Evolutionary conservation across 2,329 filamentous ascomycete genomes (phyloP).

Genomic region (Ceratocystis variospora): DNA sequence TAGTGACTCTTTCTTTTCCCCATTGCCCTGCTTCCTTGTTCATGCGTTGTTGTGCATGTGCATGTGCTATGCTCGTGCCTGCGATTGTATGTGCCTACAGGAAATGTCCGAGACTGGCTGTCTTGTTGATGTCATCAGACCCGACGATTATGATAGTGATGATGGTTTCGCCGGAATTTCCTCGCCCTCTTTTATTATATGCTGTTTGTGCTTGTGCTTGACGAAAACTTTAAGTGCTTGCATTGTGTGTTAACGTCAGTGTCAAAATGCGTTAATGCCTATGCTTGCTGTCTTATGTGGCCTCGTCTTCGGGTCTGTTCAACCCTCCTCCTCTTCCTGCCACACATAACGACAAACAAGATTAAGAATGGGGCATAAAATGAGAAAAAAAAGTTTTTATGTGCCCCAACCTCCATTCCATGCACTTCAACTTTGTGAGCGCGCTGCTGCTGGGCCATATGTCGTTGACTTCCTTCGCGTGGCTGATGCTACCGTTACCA

Average conservation of each 20-base stretch:
- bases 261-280: background rate
- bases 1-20: background rate
- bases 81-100: too few species aligned
- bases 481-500: background rate
- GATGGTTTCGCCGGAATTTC: background rate
- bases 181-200: background rate
- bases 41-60: background rate
- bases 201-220: background rate
- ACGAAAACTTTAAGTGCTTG: background rate
- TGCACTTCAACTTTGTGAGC: background rate
- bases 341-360: background rate
- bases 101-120: too few species aligned
- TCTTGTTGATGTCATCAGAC: too few species aligned
- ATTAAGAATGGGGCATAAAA: background rate
- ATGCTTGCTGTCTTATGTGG: background rate
- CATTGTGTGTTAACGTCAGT: conserved; percentile 2
- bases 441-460: background rate
- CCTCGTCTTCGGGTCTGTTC: background rate
- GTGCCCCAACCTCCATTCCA: background rate
- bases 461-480: background rate
- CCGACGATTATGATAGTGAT: too few species aligned
- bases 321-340: background rate
- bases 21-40: background rate
- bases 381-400: background rate
- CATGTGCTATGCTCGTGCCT: background rate